A percentile compares a stretch with the other conserved stretches of the same genome.
phyloP scores from a whole-genome alignment of 495 filamentous ascomycete species.

The Pyrenula massariospora region DNA sequence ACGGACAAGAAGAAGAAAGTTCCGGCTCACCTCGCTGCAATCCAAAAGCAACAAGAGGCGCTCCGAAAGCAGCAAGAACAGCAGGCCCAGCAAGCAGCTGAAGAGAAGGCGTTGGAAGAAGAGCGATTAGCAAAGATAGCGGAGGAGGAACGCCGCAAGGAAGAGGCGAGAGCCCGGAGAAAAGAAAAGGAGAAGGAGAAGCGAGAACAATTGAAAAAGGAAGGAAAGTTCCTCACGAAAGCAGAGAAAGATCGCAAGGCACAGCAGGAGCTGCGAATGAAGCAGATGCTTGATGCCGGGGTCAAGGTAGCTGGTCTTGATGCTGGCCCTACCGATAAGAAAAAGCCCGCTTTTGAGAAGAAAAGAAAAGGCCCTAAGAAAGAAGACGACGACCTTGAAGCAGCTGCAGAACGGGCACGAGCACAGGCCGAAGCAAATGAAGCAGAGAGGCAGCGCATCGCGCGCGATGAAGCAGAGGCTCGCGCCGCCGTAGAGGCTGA shows the following conservation, averaged over 20 bases:
- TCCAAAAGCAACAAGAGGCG: constrained; percentile 90
- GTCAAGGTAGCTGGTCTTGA: constrained; percentile 69
- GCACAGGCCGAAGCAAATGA: constrained; percentile 54
- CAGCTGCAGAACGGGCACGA: constrained; percentile 48
- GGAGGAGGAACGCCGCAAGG: constrained; percentile 64
- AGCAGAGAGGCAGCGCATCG: constrained; percentile 50
- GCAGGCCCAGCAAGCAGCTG: constrained; percentile 50
- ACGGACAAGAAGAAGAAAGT: constrained; percentile 87
- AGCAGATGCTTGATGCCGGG: constrained; percentile 89
- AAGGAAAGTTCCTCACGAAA: constrained; percentile 91
- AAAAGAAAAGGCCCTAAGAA: constrained; percentile 70
- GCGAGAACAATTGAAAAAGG: constrained; percentile 89
- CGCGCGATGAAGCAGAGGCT: constrained; percentile 49
- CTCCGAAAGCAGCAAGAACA: constrained; percentile 66
- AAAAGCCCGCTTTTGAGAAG: constrained; percentile 58
- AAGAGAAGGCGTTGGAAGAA: constrained; percentile 61
- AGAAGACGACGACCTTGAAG: constrained; percentile 60
- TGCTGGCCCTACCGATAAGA: constrained; percentile 46
- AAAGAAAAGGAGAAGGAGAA: constrained; percentile 95
- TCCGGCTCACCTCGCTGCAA: constrained; percentile 62
- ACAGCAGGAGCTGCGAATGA: constrained; percentile 70
- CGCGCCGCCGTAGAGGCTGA: constrained; percentile 32
- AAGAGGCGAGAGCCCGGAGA: constrained; percentile 64
- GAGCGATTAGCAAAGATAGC: constrained; percentile 55
- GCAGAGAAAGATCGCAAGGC: constrained; percentile 82